Evolutionary conservation across 345 rosid species (phyloP).

Genomic region (Durio zibethinus): DNA sequence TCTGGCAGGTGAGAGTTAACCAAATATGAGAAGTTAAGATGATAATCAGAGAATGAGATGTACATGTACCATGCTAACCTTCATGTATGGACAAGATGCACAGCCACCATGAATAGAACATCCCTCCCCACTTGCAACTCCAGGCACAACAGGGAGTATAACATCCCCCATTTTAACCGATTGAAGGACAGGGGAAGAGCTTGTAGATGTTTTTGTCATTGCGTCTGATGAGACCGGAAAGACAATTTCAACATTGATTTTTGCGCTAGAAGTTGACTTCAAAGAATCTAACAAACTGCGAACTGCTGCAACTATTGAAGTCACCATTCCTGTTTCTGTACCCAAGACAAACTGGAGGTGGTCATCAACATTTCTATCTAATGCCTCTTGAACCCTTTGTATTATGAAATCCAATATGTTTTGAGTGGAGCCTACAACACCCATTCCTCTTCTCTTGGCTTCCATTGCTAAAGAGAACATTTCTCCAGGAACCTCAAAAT

Average conservation of each 20-base stretch:
- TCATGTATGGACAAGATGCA: conserved; percentile 98
- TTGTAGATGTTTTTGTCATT: conserved; percentile 53
- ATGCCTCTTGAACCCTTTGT: conserved; percentile 72
- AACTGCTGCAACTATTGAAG: conserved; percentile 83
- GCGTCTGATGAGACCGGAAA: conserved; percentile 95
- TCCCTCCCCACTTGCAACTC: conserved; percentile 93
- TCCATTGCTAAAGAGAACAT: conserved; percentile 98
- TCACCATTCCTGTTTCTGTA: conserved; percentile 97
- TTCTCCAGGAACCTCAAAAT: conserved; percentile 97
- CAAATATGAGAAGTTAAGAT: conserved; percentile 14
- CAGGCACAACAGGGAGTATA: conserved; percentile 73
- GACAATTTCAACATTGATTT: conserved; percentile 77
- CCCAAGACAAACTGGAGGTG: conserved; percentile 90
- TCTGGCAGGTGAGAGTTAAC: conserved; percentile 52
- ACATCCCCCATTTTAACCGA: conserved; percentile 46
- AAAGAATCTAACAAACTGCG: conserved; percentile 49
- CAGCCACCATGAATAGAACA: conserved; percentile 94
- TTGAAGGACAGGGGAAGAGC: conserved; percentile 34
- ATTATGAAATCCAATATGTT: conserved; percentile 89
- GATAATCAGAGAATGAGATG: background rate
- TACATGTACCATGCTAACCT: conserved; percentile 43
- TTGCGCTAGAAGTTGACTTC: conserved; percentile 40
- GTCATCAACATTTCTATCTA: conserved; percentile 70
- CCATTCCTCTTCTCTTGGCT: conserved; percentile 92
- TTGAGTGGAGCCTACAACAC: conserved; percentile 88